Percentiles rank a stretch among this genome's conserved stretches.
Conservation (phyloP, 805 yeast genomes). For the Metschnikowia cerradonensis region DNA sequence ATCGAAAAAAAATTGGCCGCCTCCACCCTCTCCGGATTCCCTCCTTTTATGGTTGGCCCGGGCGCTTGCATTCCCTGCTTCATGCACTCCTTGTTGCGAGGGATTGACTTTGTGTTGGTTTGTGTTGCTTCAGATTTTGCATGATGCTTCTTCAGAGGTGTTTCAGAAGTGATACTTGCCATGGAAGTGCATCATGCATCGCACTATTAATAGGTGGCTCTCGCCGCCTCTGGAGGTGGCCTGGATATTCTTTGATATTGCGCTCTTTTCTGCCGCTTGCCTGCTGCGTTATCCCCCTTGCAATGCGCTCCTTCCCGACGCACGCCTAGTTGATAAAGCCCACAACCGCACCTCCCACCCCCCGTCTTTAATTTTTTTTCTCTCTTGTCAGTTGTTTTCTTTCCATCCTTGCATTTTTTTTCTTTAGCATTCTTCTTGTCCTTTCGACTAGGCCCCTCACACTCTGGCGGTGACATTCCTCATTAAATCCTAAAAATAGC, state of each 20-base stretch:
- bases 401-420: neutral
- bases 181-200: neutral
- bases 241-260: neutral
- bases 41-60: neutral
- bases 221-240: no score
- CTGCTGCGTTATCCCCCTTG: neutral
- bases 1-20: no score
- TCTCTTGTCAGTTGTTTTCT: neutral
- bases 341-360: neutral
- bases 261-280: neutral
- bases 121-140: neutral
- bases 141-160: neutral
- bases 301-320: slow-evolving; percentile 5
- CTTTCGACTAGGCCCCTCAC: neutral
- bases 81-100: slow-evolving; percentile 2
- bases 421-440: neutral
- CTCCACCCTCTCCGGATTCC: no score
- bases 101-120: neutral
- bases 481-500: neutral
- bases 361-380: neutral
- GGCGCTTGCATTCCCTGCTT: neutral
- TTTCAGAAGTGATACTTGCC: neutral
- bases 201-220: slow-evolving; percentile 1
- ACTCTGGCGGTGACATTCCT: neutral
- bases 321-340: slow-evolving; percentile 1